A percentile compares a stretch with the other conserved stretches of the same genome.
These are phyloP conservation scores for Coemansia pectinata DNA, from an alignment of 192 early-diverging fungal genomes.

Conservation along the genomic window DNA sequence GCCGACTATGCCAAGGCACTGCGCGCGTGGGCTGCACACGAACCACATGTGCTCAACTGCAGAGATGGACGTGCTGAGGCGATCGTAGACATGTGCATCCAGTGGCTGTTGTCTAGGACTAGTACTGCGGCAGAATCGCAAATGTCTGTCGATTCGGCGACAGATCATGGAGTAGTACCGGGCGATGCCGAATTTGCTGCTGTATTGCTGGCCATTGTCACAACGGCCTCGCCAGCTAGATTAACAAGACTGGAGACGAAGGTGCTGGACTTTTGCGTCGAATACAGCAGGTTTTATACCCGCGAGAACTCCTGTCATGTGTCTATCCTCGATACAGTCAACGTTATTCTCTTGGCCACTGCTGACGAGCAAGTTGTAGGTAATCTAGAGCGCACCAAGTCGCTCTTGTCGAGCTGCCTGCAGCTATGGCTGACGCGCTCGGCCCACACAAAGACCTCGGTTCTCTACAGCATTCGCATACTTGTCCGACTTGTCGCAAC, in stretches of 20 bases:
- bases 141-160: slow-evolving; percentile 19
- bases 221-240: slow-evolving; percentile 24
- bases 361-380: slow-evolving; percentile 22
- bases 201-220: slow-evolving; percentile 26
- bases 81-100: slow-evolving; percentile 35
- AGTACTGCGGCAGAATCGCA: slow-evolving; percentile 30
- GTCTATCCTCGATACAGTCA: slow-evolving; percentile 29
- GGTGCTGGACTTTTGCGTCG: slow-evolving; percentile 44
- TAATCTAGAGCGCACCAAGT: slow-evolving; percentile 9
- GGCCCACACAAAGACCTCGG: slow-evolving; percentile 17
- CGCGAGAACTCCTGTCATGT: slow-evolving; percentile 38
- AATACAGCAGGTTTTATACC: slow-evolving; percentile 29
- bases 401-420: slow-evolving; percentile 26
- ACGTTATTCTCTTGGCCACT: slow-evolving; percentile 17
- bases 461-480: slow-evolving; percentile 37
- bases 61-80: slow-evolving; percentile 23
- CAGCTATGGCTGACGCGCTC: slow-evolving; percentile 48
- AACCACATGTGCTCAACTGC: slow-evolving; percentile 41
- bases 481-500: slow-evolving; percentile 25
- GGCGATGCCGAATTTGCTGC: slow-evolving; percentile 38
- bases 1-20: slow-evolving; percentile 46
- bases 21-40: slow-evolving; percentile 43
- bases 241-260: slow-evolving; percentile 9
- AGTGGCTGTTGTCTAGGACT: slow-evolving; percentile 17
- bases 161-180: slow-evolving; percentile 12